Evolutionary conservation across 2,329 filamentous ascomycete species (phyloP).

Genomic region (Ascochyta fabae): DNA sequence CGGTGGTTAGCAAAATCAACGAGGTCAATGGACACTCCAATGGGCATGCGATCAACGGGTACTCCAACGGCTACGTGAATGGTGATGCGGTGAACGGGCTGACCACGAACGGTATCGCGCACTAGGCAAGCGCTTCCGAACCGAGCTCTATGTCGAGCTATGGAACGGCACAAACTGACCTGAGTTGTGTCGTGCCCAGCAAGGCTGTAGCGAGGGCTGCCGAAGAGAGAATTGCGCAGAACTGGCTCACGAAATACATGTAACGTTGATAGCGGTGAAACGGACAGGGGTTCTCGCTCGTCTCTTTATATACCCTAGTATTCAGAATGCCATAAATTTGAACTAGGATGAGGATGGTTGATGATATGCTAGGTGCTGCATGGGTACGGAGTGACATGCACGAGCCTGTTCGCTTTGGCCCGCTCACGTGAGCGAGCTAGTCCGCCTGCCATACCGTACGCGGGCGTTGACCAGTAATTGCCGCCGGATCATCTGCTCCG

Average conservation of each 20-base stretch:
- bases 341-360: not conserved
- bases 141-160: not conserved
- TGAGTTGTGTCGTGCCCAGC: not conserved
- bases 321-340: not conserved
- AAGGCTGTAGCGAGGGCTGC: not conserved
- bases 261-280: not conserved
- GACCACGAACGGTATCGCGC: conserved; percentile 6
- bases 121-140: not conserved
- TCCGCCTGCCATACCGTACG: not conserved
- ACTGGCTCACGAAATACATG: conserved; percentile 5
- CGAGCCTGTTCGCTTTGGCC: not conserved
- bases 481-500: not conserved
- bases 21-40: conserved; percentile 9
- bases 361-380: not conserved
- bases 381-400: not conserved
- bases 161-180: not conserved
- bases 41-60: conserved; percentile 7
- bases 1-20: conserved; percentile 16
- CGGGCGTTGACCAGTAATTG: not conserved
- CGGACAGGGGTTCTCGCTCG: not conserved
- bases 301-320: conserved; percentile 5
- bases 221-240: not conserved
- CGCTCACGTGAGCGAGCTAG: not conserved
- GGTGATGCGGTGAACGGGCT: conserved; percentile 14
- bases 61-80: conserved; percentile 14